Conservation (phyloP, 192 early-diverging fungal genomes). For the Jimgerdemannia lactiflua region DNA sequence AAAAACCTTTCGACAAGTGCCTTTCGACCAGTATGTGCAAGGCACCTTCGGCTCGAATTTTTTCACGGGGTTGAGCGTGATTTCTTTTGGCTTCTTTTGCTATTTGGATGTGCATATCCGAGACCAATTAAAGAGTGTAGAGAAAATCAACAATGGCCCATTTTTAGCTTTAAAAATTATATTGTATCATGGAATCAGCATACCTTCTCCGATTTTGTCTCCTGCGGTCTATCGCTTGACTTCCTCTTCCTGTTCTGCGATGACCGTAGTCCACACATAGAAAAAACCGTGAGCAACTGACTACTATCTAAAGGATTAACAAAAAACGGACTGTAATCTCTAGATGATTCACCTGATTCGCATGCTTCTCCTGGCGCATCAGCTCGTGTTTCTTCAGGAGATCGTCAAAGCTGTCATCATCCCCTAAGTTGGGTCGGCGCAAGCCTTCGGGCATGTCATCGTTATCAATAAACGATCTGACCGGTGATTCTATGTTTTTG, state of each 20-base stretch:
- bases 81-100: not conserved
- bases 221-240: not conserved
- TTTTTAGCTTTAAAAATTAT: too few relatives aligned
- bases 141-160: too few relatives aligned
- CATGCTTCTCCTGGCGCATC: too few relatives aligned
- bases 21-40: not conserved
- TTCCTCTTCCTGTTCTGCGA: not conserved
- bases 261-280: not conserved
- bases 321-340: not conserved
- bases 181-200: not conserved
- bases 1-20: not conserved
- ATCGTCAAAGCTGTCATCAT: not conserved
- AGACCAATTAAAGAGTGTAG: too few relatives aligned
- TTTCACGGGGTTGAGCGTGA: not conserved
- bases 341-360: not conserved
- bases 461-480: not conserved
- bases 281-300: not conserved
- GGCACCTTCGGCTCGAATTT: not conserved
- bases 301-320: not conserved
- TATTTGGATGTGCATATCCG: not conserved
- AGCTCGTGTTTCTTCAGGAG: not conserved
- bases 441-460: not conserved
- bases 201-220: not conserved
- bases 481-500: too few relatives aligned
- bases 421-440: not conserved